Evolutionary conservation across 148 eudicot genomes (phyloP), one percentile per base, ranked within the genome.

Genomic region (Diospyros kaki): DNA sequence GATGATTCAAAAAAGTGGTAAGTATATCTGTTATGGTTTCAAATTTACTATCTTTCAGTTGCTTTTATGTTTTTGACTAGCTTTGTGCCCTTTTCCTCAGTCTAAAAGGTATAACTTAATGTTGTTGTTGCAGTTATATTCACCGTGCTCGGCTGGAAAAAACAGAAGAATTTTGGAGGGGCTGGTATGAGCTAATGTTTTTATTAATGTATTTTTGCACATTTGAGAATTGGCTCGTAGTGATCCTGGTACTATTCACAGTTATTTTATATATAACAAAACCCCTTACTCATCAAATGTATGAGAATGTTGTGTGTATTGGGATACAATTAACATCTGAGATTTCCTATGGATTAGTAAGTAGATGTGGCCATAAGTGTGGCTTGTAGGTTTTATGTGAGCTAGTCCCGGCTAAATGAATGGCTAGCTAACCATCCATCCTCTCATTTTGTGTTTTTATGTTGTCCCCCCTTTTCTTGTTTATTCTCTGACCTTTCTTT

Each of bases 131-230:
- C 89, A 93, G 98, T 86, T 94, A 89, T 69, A 75, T 88, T 45
- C 88, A 88, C 80, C 89, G 95, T 60, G 93, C 97, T 66, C 81
- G 71, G 71, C 83, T 94, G 75, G 94, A 85, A 84, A 86, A 91
- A 83, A 91, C 97, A 42, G 97, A 91, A 73, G 91, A 91, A 55
- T 90, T 88, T 72, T 94, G 98, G 98, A 87, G 89, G 87, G 93
- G 93, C 87, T 94, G 98, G 98, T 94, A 91, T 76, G 86, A 48
- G 14, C 64, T 71, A n/a, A 51, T 58, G 45, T 74, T 53, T 63
- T 11, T 53, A 46, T 54, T 58, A 41, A 54, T 17, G 17, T 12
- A 52, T 64, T 41, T 28, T 28, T 64, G 42, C 70, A 52, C n/a
- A 39, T 52, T 38, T 69, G 56, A 38, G 45, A 51, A 28, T 69